Evolutionary conservation across 805 yeast species (phyloP).

Genomic region (Hanseniaspora osmophila): DNA sequence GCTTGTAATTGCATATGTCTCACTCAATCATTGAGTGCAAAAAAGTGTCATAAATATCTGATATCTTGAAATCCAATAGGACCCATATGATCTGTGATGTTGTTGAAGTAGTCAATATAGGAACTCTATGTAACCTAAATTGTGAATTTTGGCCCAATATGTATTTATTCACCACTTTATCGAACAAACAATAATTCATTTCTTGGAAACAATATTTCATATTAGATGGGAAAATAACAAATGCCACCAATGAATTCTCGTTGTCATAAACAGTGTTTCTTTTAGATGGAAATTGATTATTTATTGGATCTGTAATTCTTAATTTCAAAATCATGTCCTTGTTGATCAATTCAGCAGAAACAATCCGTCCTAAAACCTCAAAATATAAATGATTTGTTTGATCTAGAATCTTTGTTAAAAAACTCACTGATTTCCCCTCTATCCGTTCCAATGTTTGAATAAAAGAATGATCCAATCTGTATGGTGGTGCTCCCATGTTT

Average conservation of each 20-base stretch:
- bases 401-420: too few relatives aligned
- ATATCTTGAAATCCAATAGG: too few relatives aligned
- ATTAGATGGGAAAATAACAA: background rate
- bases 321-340: background rate
- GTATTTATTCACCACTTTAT: background rate
- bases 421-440: too few relatives aligned
- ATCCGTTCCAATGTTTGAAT: too few relatives aligned
- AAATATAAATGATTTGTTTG: too few relatives aligned
- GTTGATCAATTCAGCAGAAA: too few relatives aligned
- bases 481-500: too few relatives aligned
- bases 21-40: too few relatives aligned
- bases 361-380: too few relatives aligned
- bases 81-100: background rate
- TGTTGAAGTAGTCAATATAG: background rate
- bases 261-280: background rate
- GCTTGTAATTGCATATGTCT: too few relatives aligned
- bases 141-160: background rate
- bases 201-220: background rate
- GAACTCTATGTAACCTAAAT: background rate
- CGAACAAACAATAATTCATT: background rate
- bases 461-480: too few relatives aligned
- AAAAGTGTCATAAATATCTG: too few relatives aligned
- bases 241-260: background rate
- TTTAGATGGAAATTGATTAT: background rate
- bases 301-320: background rate